Evolutionary conservation across 2,329 filamentous ascomycete species (phyloP), one percentile per base, ranked within the genome.

Genomic region (Thielaviopsis euricoi): DNA sequence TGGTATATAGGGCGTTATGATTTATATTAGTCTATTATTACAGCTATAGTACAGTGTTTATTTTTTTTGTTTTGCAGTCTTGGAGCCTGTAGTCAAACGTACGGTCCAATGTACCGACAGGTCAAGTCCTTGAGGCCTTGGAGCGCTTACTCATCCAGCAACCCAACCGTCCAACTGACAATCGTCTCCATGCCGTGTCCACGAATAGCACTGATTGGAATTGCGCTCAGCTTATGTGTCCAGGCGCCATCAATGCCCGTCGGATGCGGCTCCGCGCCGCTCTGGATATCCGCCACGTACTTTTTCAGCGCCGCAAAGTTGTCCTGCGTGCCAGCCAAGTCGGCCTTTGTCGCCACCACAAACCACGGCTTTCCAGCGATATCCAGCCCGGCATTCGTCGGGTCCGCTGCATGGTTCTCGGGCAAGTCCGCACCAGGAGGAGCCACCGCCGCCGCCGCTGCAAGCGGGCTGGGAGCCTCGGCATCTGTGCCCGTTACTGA

Each of bases 341-440:
- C 91, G 0, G 88, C 90, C 71, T 97, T 97, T 21, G 90, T 96
- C 1, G 88, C 91, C 50, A 96, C 83, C 5, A 96, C 90, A 65
- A 95, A 93, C 93, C 93, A 98, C 0, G 93, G 90, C 72, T 98
- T 98, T 37, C 80, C 81, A n/a, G 87, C 86, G 63, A 97, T 94
- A 48, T 85, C 81, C n/a, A 87, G 67, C n/a, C 70, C 75, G 3
- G 69, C 67, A 49, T 65, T 62, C 62, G 54, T 62, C 6, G 65
- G 63, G 1, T 63, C 58, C n/a, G 62, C 56, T 3, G 64, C 63
- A 10, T 65, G 65, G 48, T 67, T 69, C 21, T 67, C 67, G 26
- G 59, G 57, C 26, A 52, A 40, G 67, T 63, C 50, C n/a, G 53
- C 21, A 3, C 52, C 55, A 9, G 46, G 43, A 6, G 54, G 54